These are phyloP conservation scores for Akanthomyces dipterigenus DNA, from an alignment of 2,329 filamentous ascomycete species.

Conservation along the genomic window DNA sequence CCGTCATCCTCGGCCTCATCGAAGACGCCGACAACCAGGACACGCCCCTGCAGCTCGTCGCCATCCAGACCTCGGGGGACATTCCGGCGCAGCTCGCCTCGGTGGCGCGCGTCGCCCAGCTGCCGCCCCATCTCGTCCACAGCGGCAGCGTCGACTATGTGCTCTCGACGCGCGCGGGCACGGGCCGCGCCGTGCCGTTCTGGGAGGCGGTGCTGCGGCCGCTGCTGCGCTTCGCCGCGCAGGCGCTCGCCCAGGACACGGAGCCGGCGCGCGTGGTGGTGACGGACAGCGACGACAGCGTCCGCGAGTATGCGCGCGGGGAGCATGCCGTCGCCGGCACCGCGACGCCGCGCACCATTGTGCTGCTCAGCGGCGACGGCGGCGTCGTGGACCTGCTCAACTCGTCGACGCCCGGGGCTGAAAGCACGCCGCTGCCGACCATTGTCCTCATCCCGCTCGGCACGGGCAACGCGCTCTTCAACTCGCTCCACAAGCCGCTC, in stretches of 20 bases:
- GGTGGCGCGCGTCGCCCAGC: conserved; percentile 26
- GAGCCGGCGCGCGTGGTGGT: conserved; percentile 29
- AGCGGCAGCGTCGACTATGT: conserved; percentile 47
- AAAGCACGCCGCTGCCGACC: conserved; percentile 27
- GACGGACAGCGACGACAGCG: conserved; percentile 57
- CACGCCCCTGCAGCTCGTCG: conserved; percentile 22
- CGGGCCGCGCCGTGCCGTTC: conserved; percentile 47
- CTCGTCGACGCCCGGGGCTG: conserved; percentile 27
- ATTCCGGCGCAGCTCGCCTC: conserved; percentile 32
- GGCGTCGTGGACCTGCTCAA: conserved; percentile 80
- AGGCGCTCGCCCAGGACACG: conserved; percentile 13
- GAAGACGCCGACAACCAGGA: conserved; percentile 24
- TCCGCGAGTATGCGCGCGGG: conserved; percentile 53
- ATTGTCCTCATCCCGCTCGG: conserved; percentile 54
- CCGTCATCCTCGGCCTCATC: conserved; percentile 31
- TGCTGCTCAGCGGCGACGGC: conserved; percentile 83
- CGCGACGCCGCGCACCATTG: conserved; percentile 45
- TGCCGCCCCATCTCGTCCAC: conserved; percentile 33
- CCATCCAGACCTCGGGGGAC: conserved; percentile 22
- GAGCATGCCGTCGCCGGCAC: conserved; percentile 20
- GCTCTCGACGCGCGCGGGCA: conserved; percentile 61
- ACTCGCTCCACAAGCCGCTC: conserved; percentile 54
- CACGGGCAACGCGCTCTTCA: conserved; percentile 59
- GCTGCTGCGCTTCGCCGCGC: conserved; percentile 40
- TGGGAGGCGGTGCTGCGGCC: conserved; percentile 50